Evolutionary conservation across 2,329 filamentous ascomycete species (phyloP).

Genomic region (Amesomyces nigricolor): DNA sequence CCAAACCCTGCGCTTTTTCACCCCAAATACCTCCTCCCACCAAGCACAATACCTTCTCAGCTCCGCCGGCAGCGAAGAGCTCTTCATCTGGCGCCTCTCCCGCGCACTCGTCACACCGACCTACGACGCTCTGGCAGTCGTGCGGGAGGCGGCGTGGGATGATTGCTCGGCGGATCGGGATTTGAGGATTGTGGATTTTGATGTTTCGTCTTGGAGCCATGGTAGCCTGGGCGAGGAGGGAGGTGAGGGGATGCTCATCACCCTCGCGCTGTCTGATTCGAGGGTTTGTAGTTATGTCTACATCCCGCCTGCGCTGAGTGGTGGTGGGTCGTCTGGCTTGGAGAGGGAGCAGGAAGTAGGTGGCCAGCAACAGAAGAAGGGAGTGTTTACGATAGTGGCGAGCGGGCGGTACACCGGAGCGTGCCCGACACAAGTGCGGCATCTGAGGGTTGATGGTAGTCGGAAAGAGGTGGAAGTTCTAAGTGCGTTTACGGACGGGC

Average conservation of each 20-base stretch:
- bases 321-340: too few species aligned
- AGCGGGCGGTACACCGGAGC: conserved; percentile 60
- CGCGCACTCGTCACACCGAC: conserved; percentile 41
- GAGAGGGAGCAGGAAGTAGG: too few species aligned
- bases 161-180: conserved; percentile 53
- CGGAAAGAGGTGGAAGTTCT: conserved; percentile 41
- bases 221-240: conserved; percentile 36
- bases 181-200: conserved; percentile 76
- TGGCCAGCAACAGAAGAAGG: not conserved
- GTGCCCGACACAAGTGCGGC: conserved; percentile 64
- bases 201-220: conserved; percentile 39
- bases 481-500: conserved; percentile 77
- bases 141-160: conserved; percentile 51
- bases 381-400: conserved; percentile 46
- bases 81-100: conserved; percentile 73
- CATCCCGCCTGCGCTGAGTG: conserved; percentile 18
- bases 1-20: conserved; percentile 71
- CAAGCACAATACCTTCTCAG: conserved; percentile 62
- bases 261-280: conserved; percentile 80
- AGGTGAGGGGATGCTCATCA: conserved; percentile 40
- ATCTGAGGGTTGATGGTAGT: conserved; percentile 31
- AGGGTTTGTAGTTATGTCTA: conserved; percentile 59
- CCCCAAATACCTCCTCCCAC: not conserved
- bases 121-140: conserved; percentile 47
- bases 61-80: conserved; percentile 81